Conservation (phyloP, 805 yeast genomes). For the Dipodascopsis tothii region DNA sequence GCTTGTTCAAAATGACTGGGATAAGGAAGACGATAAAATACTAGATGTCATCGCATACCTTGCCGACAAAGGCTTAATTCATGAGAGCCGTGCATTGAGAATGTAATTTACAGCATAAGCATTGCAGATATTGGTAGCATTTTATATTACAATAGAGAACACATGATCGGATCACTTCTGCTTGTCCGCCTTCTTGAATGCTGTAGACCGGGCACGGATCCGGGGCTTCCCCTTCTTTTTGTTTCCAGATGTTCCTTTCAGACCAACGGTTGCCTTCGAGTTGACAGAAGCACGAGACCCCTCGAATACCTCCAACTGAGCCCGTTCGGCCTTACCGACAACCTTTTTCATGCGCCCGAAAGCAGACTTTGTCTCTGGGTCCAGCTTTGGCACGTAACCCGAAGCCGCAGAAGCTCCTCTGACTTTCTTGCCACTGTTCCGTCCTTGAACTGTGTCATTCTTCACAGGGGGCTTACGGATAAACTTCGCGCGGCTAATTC, state of each 20-base stretch:
- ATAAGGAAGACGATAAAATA: conserved; percentile 30
- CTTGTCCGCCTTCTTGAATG: conserved; percentile 38
- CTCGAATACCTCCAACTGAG: conserved; percentile 41
- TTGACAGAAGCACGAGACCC: conserved; percentile 30
- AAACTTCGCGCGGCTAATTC: conserved; percentile 65
- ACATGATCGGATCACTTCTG: not conserved
- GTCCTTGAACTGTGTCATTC: no score
- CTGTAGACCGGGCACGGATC: conserved; percentile 47
- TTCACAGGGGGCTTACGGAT: conserved; percentile 5
- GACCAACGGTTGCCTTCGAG: conserved; percentile 13
- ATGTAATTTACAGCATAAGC: not conserved
- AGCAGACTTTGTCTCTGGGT: conserved; percentile 64
- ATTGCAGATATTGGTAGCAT: not conserved
- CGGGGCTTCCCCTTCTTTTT: conserved; percentile 45
- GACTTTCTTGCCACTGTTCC: no score
- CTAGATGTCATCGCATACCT: conserved; percentile 30
- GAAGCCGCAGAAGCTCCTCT: not conserved
- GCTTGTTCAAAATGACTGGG: conserved; percentile 35
- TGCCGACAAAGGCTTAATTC: conserved; percentile 22
- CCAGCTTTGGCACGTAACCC: conserved; percentile 32
- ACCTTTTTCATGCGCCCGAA: conserved; percentile 72
- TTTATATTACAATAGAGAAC: no score
- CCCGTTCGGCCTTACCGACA: conserved; percentile 72
- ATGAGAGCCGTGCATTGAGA: not conserved
- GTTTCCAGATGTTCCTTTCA: conserved; percentile 30